Evolutionary conservation across 2,329 filamentous ascomycete genomes (phyloP).

Genomic region (Phyllosticta paracitricarpa): DNA sequence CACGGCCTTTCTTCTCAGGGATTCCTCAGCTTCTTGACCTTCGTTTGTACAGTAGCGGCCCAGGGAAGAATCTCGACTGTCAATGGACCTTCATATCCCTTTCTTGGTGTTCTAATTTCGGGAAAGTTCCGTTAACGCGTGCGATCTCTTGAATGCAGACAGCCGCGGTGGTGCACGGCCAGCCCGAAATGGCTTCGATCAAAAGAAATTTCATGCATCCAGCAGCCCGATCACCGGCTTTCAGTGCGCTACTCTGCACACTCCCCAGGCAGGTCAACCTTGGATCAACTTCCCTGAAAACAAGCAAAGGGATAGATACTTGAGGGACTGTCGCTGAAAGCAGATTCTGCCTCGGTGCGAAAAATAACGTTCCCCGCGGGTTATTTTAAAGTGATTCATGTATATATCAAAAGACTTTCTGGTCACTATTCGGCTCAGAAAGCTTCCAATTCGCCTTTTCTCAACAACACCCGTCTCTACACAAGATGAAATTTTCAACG

Average conservation of each 20-base stretch:
- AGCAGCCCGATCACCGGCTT: neutral
- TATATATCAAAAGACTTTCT: neutral
- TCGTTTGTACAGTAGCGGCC: too few relatives aligned
- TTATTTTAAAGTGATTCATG: neutral
- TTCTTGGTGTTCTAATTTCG: neutral
- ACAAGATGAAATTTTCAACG: constrained; percentile 2
- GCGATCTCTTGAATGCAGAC: neutral
- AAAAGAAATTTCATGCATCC: neutral
- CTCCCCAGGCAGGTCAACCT: neutral
- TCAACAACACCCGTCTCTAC: neutral
- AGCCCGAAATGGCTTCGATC: neutral
- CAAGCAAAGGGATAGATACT: neutral
- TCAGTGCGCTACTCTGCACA: neutral
- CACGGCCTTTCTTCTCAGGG: too few relatives aligned
- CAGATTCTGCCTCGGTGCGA: neutral
- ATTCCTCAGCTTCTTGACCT: too few relatives aligned
- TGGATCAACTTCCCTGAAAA: neutral
- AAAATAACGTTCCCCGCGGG: too few relatives aligned
- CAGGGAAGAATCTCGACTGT: too few relatives aligned
- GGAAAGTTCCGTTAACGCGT: neutral
- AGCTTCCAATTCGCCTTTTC: neutral
- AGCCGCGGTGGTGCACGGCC: neutral
- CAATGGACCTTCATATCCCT: neutral
- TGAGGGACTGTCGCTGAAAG: too few relatives aligned
- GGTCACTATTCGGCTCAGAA: neutral